Evolutionary conservation across 805 yeast genomes (phyloP).

Genomic region (Saccharomycopsis capsularis): DNA sequence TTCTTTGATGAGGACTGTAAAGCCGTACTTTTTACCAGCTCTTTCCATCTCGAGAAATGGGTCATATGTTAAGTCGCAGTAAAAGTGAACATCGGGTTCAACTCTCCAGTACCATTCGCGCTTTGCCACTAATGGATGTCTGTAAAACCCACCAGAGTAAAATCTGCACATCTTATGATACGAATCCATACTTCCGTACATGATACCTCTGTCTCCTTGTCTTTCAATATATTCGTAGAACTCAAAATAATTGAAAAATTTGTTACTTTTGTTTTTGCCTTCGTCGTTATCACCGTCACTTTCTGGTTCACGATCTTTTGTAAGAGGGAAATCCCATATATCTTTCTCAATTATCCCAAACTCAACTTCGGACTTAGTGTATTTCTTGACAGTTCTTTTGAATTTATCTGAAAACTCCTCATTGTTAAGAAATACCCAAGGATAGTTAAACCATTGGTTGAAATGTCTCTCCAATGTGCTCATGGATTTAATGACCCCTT

Average conservation of each 20-base stretch:
- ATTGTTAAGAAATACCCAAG: conserved; percentile 85
- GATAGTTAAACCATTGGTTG: conserved; percentile 90
- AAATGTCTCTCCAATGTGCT: conserved; percentile 75
- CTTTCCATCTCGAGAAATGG: conserved; percentile 78
- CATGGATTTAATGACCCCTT: conserved; percentile 71
- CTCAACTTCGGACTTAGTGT: conserved; percentile 55
- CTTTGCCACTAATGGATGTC: conserved; percentile 63
- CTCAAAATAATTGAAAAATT: conserved; percentile 21
- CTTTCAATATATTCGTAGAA: conserved; percentile 51
- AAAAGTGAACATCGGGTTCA: conserved; percentile 87
- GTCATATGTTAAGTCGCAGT: conserved; percentile 87
- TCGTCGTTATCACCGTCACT: conserved; percentile 24
- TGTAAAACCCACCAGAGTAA: conserved; percentile 75
- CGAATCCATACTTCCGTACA: conserved; percentile 76
- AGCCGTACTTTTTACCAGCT: conserved; percentile 71
- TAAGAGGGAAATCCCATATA: conserved; percentile 66
- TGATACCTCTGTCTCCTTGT: conserved; percentile 78
- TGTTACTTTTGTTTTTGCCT: not conserved
- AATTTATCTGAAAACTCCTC: conserved; percentile 66
- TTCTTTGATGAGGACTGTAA: conserved; percentile 73
- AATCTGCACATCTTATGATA: conserved; percentile 97
- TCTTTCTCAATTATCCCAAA: conserved; percentile 59
- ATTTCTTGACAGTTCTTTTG: conserved; percentile 39
- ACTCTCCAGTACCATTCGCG: conserved; percentile 95
- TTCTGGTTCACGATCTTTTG: conserved; percentile 2